Evolutionary conservation across 805 yeast genomes (phyloP), one percentile per base, ranked within the genome.

Genomic region (Candida krabiensis): DNA sequence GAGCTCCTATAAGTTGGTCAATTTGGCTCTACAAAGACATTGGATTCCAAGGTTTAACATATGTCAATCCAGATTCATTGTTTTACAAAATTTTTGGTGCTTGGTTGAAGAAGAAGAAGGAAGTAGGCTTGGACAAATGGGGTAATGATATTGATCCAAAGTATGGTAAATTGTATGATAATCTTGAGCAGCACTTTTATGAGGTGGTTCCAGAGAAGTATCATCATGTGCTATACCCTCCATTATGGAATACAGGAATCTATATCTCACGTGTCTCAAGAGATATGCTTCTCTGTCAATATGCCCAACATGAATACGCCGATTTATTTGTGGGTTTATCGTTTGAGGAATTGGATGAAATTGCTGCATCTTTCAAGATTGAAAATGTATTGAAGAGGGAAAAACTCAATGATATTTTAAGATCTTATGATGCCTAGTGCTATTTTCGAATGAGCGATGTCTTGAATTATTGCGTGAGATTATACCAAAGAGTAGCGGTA

Each of bases 11-110:
- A 37, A 51, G 67, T 19, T 73, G 77, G 77, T 70, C 77, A 5
- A 71, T 73, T 40, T 73, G 79, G 79, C 56, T 71, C 7, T 73
- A 74, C 55, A 73, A 73, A 52, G 78, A 74, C 50, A 67, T 73
- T 50, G 77, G 79, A 1, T 71, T 59, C 52, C 78, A 74, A 57
- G 78, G 77, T 2, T 52, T 74, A 46, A 64, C 73, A 12, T 70
- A 63, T 43, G 77, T 71, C 22, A 55, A 66, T 9, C 75, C 77
- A 24, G 47, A 62, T 14, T 67, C 76, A 25, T 62, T 64, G 43
- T 71, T 71, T 63, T 69, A 52, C 49, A 35, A 66, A 42, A 51
- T 71, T 6, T 64, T 73, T 27, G 71, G 72, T 9, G 58, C 63
- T 5, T 73, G 64, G 59, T 53, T 73, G 34, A 47, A 52, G 35